Base-by-base conservation (phyloP, 2,329 filamentous ascomycete genomes). In the Knoxdaviesia proteae region DNA sequence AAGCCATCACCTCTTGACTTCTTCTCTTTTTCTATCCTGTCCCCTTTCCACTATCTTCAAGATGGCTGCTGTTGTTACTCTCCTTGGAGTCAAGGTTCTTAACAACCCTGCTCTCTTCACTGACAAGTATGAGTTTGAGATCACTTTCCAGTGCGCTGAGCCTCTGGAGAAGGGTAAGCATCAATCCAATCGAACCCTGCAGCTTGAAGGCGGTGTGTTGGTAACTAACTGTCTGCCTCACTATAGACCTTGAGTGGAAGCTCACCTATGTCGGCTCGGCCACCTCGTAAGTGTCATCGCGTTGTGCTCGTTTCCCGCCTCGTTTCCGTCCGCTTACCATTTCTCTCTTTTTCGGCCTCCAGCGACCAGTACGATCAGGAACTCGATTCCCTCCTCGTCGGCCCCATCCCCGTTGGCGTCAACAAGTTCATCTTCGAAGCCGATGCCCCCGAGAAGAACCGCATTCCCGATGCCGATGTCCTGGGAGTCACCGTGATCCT, bases 391-490 rank as follows among this genome's bases (percentile, higher is more conserved):
- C 78, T 98, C 46, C 80, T 96, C 43, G 90, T 98, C 44, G 90
- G 90, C 29, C 90, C 90, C n/a, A 88, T 98, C 52, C 90, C 90
- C 5, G 80, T 94, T 48, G 90, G 90, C 48, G 83, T 94, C 56
- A 98, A 98, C 71, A 98, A 98, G 61, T 98, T 98, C 62, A 68
- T 94, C 56, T 98, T 98, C 64, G 84, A 93, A 64, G 90, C 90
- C 54, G 86, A 94, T 53, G 75, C 90, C 42, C 90, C 90, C 45
- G 80, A 94, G 60, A 86, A 86, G 45, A 74, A 75, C 53, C 80
- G 83, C 59, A 96, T 98, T 54, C 90, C 90, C 44, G 80, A 87
- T 51, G 86, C 84, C 51, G 92, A 98, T 63, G 87, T 98, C 53
- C 74, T 98, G 39, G 90, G 90, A 47, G 92, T 98, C 41, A 98